Evolutionary conservation across 2,329 filamentous ascomycete genomes (phyloP).

Genomic region (Ceratocystis eucalypticola): DNA sequence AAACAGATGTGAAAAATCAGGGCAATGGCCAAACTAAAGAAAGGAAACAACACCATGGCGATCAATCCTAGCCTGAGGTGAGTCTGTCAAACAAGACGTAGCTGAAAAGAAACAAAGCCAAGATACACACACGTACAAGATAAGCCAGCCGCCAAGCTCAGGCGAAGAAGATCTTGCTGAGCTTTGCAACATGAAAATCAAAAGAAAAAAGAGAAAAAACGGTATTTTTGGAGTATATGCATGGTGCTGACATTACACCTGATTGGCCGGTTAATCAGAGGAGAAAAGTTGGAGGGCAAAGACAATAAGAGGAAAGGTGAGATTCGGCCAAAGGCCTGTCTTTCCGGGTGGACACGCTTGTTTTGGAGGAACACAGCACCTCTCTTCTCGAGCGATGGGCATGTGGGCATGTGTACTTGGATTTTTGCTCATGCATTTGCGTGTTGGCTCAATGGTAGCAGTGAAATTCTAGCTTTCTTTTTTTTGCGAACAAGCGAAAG

Average conservation of each 20-base stretch:
- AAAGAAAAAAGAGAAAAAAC: too few species aligned
- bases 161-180: neutral
- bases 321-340: neutral
- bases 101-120: neutral
- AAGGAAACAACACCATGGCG: neutral
- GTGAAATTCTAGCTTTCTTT: too few species aligned
- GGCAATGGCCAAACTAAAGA: neutral
- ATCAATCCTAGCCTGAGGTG: neutral
- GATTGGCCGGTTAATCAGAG: neutral
- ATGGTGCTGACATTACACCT: neutral
- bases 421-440: too few species aligned
- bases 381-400: too few species aligned
- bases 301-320: neutral
- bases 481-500: neutral
- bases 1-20: constrained; percentile 2
- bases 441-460: too few species aligned
- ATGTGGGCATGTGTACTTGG: too few species aligned
- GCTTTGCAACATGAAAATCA: neutral
- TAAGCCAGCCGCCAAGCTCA: neutral
- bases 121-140: neutral
- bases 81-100: neutral
- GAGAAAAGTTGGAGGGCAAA: neutral
- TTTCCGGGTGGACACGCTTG: neutral
- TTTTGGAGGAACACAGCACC: too few species aligned
- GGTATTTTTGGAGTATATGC: neutral